phyloP scores from a whole-genome alignment of 2,329 filamentous ascomycete genomes.

The Fusarium neocosmosporiellum region DNA sequence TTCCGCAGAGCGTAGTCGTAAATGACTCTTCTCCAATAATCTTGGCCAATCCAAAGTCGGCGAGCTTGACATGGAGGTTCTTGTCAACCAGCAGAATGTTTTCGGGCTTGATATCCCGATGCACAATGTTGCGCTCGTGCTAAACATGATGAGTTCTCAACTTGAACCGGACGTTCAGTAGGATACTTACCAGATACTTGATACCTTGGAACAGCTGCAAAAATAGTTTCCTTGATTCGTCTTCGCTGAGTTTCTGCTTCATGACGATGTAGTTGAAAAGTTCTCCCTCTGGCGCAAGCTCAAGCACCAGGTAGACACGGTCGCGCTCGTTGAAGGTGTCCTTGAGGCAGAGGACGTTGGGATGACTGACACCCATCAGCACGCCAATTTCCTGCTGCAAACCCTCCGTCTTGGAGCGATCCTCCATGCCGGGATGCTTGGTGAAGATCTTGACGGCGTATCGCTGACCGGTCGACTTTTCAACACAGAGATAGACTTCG shows the following conservation, averaged over 20 bases:
- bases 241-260: constrained; percentile 88
- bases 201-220: constrained; percentile 91
- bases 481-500: constrained; percentile 89
- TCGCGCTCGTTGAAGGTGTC: constrained; percentile 94
- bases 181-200: constrained; percentile 86
- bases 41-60: constrained; percentile 96
- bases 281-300: constrained; percentile 92
- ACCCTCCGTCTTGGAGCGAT: constrained; percentile 84
- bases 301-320: constrained; percentile 90
- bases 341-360: constrained; percentile 91
- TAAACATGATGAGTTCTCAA: constrained; percentile 51
- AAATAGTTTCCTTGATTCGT: constrained; percentile 88
- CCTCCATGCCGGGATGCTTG: constrained; percentile 83
- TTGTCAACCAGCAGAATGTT: constrained; percentile 93
- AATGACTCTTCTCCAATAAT: constrained; percentile 99
- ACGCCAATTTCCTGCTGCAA: constrained; percentile 97
- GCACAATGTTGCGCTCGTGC: constrained; percentile 97
- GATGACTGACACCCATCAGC: constrained; percentile 96
- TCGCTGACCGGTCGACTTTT: constrained; percentile 82
- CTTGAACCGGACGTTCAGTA: not conserved
- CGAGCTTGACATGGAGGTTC: constrained; percentile 87
- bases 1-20: constrained; percentile 94
- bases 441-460: constrained; percentile 97
- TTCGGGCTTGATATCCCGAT: constrained; percentile 97
- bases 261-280: constrained; percentile 95